Evolutionary conservation across 495 filamentous ascomycete species (phyloP).

Genomic region (Astrothelium subdiscretum): DNA sequence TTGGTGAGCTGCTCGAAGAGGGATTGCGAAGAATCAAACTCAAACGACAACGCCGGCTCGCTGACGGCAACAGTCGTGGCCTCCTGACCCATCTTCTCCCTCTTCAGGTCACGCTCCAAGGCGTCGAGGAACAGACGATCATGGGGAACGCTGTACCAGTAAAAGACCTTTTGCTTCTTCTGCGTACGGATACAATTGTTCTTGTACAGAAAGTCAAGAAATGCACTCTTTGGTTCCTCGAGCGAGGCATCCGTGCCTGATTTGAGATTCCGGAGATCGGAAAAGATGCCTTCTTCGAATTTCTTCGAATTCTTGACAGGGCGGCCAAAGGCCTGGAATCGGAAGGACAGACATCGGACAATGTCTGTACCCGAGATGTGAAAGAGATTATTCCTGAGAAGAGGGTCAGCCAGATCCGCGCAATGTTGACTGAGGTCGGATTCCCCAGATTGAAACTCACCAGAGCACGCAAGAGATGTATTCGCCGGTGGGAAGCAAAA

Average conservation of each 20-base stretch:
- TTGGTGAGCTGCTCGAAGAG: conserved; percentile 99
- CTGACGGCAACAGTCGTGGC: conserved; percentile 91
- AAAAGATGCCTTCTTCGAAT: conserved; percentile 99
- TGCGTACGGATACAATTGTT: conserved; percentile 99
- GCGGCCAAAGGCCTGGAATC: conserved; percentile 95
- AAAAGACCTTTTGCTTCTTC: conserved; percentile 99
- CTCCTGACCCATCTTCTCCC: conserved; percentile 98
- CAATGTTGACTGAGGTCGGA: background rate
- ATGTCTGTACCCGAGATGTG: conserved; percentile 99
- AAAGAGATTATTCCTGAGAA: conserved; percentile 87
- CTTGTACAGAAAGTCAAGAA: conserved; percentile 98
- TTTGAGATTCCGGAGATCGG: conserved; percentile 93
- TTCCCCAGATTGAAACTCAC: conserved; percentile 36
- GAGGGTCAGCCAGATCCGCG: conserved; percentile 14
- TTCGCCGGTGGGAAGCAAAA: conserved; percentile 91
- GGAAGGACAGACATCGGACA: conserved; percentile 92
- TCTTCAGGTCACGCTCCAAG: conserved; percentile 90
- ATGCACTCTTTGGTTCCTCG: conserved; percentile 96
- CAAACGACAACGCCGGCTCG: conserved; percentile 94
- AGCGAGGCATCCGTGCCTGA: conserved; percentile 97
- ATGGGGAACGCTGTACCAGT: conserved; percentile 99
- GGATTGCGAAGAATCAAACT: conserved; percentile 98
- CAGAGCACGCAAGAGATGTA: conserved; percentile 98
- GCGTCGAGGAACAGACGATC: conserved; percentile 96
- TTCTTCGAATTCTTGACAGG: conserved; percentile 99